Evolutionary conservation across 2,329 filamentous ascomycete species (phyloP).

Genomic region (Fusarium staphyleae): DNA sequence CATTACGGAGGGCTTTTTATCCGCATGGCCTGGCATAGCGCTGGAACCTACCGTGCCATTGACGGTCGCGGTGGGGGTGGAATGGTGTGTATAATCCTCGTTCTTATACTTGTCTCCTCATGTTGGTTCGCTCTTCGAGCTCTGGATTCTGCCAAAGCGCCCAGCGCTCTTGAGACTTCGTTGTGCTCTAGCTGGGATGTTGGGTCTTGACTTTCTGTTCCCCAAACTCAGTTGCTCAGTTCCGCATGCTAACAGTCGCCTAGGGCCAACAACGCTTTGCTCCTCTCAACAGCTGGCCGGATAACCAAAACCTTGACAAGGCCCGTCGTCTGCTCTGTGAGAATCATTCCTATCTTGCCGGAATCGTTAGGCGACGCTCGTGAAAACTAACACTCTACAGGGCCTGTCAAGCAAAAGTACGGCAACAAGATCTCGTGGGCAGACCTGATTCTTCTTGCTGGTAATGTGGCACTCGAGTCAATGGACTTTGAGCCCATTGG

Average conservation of each 20-base stretch:
- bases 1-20: slow-evolving; percentile 84
- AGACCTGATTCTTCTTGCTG: slow-evolving; percentile 73
- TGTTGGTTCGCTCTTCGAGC: too few species aligned
- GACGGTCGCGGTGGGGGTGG: slow-evolving; percentile 80
- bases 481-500: slow-evolving; percentile 79
- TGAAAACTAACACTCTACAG: slow-evolving; percentile 4
- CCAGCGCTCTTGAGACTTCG: too few species aligned
- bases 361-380: accelerated
- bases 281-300: slow-evolving; percentile 81
- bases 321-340: slow-evolving; percentile 75
- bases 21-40: slow-evolving; percentile 82
- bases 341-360: neutral
- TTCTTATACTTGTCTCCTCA: neutral
- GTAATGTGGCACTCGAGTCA: slow-evolving; percentile 78
- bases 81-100: slow-evolving; percentile 45
- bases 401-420: slow-evolving; percentile 85
- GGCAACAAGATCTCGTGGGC: slow-evolving; percentile 85
- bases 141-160: too few species aligned
- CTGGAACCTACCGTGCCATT: slow-evolving; percentile 77
- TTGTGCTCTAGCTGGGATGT: too few species aligned
- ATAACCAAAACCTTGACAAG: slow-evolving; percentile 82
- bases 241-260: neutral
- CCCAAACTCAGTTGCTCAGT: too few species aligned
- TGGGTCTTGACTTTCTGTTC: too few species aligned
- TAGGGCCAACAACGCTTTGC: slow-evolving; percentile 79